phyloP scores from a whole-genome alignment of 2,329 filamentous ascomycete genomes.

The Pseudohalonectria lignicola region DNA sequence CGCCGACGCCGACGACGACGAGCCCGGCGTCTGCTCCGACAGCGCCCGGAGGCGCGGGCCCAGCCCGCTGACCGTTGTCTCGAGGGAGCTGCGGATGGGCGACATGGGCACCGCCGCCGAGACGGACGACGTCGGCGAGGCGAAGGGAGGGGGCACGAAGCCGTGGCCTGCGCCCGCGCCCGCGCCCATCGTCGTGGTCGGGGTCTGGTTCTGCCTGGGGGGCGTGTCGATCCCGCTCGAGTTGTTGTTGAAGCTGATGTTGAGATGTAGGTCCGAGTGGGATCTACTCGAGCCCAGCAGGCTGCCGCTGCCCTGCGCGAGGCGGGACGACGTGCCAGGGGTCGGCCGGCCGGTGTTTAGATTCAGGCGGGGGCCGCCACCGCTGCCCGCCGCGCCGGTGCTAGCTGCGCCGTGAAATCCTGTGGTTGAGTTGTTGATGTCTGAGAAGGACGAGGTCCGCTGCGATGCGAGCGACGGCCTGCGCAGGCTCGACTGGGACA shows the following conservation, averaged over 20 bases:
- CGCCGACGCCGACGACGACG: not conserved
- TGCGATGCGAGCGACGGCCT: conserved; percentile 27
- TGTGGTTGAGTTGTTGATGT: conserved; percentile 21
- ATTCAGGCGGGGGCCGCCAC: too few relatives aligned
- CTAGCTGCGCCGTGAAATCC: too few relatives aligned
- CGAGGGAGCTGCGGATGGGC: conserved; percentile 47
- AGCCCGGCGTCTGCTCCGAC: conserved; percentile 27
- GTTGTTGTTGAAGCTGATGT: conserved; percentile 15
- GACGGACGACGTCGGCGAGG: conserved; percentile 13
- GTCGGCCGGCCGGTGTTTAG: conserved; percentile 23
- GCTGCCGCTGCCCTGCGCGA: conserved; percentile 14
- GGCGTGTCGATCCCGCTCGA: not conserved
- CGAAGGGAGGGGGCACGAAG: conserved; percentile 3
- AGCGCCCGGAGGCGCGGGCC: conserved; percentile 42
- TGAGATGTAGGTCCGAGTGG: conserved; percentile 34
- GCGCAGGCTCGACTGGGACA: conserved; percentile 16
- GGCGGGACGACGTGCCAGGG: conserved; percentile 20
- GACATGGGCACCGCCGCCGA: conserved; percentile 31
- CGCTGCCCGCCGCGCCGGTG: too few relatives aligned
- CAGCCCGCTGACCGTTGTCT: conserved; percentile 33
- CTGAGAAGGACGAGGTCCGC: conserved; percentile 26
- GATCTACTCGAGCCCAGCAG: conserved; percentile 19
- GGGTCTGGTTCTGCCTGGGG: conserved; percentile 5
- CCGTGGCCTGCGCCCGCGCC: conserved; percentile 6
- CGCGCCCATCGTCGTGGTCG: conserved; percentile 9